Conservation (phyloP, 345 rosid genomes). For the Arabis alpina region DNA sequence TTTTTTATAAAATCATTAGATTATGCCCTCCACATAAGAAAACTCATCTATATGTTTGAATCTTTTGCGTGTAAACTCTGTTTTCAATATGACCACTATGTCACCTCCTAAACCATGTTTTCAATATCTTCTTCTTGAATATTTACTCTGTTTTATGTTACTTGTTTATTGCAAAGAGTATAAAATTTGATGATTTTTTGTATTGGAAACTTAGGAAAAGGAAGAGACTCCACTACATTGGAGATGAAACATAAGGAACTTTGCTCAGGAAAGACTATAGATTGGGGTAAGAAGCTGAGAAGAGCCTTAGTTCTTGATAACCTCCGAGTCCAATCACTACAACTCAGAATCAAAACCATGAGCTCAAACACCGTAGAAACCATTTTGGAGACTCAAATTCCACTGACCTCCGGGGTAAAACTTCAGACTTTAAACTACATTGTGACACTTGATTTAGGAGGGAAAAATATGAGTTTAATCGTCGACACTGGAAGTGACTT, state of each 20-base stretch:
- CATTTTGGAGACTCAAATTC: slow-evolving; percentile 48
- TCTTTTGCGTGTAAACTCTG: slow-evolving; percentile 31
- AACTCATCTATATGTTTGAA: slow-evolving; percentile 11
- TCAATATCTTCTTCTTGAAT: background rate
- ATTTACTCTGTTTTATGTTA: slow-evolving; percentile 7
- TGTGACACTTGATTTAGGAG: slow-evolving; percentile 65
- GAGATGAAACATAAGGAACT: slow-evolving; percentile 73
- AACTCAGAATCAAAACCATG: slow-evolving; percentile 50
- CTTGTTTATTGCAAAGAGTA: slow-evolving; percentile 5
- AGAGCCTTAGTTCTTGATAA: slow-evolving; percentile 61
- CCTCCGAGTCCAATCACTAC: slow-evolving; percentile 55
- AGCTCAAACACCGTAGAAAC: slow-evolving; percentile 36
- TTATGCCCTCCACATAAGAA: slow-evolving; percentile 20
- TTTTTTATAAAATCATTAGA: slow-evolving; percentile 26
- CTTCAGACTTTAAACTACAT: slow-evolving; percentile 77
- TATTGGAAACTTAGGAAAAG: slow-evolving; percentile 47
- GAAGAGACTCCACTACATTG: slow-evolving; percentile 60
- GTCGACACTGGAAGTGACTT: slow-evolving; percentile 95
- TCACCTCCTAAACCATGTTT: background rate
- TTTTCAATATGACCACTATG: slow-evolving; percentile 3
- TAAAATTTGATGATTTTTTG: background rate
- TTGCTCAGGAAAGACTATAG: slow-evolving; percentile 53
- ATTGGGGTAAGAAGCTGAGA: slow-evolving; percentile 65
- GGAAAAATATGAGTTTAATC: slow-evolving; percentile 62
- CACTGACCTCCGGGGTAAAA: slow-evolving; percentile 65